These are phyloP conservation scores for Candida maris DNA, from an alignment of 805 yeast genomes.

Conservation along the genomic window DNA sequence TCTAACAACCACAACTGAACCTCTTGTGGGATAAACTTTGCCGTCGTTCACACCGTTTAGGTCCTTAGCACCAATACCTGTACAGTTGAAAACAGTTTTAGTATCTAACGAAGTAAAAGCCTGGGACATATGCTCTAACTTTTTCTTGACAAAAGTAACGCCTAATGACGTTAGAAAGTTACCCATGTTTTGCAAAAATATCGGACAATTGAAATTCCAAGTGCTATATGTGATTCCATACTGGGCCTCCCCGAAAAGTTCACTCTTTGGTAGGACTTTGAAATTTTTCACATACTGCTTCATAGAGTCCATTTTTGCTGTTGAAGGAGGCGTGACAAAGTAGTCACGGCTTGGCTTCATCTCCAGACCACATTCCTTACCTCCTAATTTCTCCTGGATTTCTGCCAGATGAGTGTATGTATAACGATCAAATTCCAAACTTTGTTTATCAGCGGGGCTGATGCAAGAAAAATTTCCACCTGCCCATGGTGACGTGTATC, in stretches of 20 bases:
- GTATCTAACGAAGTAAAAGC: slow-evolving; percentile 25
- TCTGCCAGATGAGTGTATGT: slow-evolving; percentile 47
- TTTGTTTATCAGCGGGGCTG: slow-evolving; percentile 48
- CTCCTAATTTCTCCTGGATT: slow-evolving; percentile 40
- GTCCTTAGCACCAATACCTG: slow-evolving; percentile 65
- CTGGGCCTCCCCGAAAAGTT: slow-evolving; percentile 47
- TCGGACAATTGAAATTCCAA: slow-evolving; percentile 71
- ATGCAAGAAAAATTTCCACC: slow-evolving; percentile 59
- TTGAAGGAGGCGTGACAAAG: slow-evolving; percentile 48
- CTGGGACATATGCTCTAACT: neutral
- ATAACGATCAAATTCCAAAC: slow-evolving; percentile 47
- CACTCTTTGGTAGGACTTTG: slow-evolving; percentile 30
- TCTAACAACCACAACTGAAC: slow-evolving; percentile 68
- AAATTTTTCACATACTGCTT: slow-evolving; percentile 46
- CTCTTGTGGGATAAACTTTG: slow-evolving; percentile 65
- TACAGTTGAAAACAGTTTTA: slow-evolving; percentile 61
- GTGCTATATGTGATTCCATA: slow-evolving; percentile 55
- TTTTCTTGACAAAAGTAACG: slow-evolving; percentile 28
- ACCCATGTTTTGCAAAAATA: slow-evolving; percentile 46
- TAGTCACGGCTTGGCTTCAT: slow-evolving; percentile 48
- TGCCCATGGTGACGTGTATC: slow-evolving; percentile 79
- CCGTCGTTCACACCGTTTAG: slow-evolving; percentile 64
- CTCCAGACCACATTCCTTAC: slow-evolving; percentile 48
- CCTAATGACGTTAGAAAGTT: slow-evolving; percentile 43
- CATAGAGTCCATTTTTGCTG: slow-evolving; percentile 43